These are phyloP conservation scores for Candida schatavii DNA, from an alignment of 805 yeast genomes.

Conservation along the genomic window DNA sequence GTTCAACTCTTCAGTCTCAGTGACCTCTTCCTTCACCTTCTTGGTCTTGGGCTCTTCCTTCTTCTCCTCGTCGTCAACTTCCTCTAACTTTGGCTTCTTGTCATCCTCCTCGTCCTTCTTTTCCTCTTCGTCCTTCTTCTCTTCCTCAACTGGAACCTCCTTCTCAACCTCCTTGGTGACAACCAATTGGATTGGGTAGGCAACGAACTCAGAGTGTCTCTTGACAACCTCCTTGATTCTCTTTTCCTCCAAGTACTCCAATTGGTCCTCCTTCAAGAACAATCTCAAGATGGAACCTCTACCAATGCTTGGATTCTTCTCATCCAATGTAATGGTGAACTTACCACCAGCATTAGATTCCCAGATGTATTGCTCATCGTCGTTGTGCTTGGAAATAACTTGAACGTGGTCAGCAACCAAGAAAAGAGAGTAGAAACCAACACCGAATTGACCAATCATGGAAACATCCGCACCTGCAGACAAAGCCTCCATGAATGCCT, in stretches of 20 bases:
- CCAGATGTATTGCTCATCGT: constrained; percentile 99
- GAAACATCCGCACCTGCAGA: constrained; percentile 99
- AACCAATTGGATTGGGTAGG: constrained; percentile 97
- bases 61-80: constrained; percentile 71
- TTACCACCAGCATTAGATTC: constrained; percentile 99
- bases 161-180: constrained; percentile 99
- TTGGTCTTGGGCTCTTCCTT: constrained; percentile 75
- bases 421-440: constrained; percentile 99
- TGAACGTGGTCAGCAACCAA: constrained; percentile 98
- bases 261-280: constrained; percentile 97
- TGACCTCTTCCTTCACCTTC: constrained; percentile 87
- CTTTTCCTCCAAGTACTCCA: constrained; percentile 98
- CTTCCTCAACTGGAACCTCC: constrained; percentile 87
- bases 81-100: constrained; percentile 72
- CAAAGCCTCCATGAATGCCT: constrained; percentile 98
- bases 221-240: constrained; percentile 98
- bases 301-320: constrained; percentile 75
- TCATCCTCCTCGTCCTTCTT: constrained; percentile 44
- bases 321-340: constrained; percentile 93
- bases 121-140: constrained; percentile 35
- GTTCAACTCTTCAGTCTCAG: constrained; percentile 97
- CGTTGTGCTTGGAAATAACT: constrained; percentile 97
- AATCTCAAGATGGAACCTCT: constrained; percentile 96
- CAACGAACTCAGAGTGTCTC: constrained; percentile 98
- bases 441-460: constrained; percentile 99